Conservation (phyloP, 2,329 filamentous ascomycete species). For the Fusarium burgessii region DNA sequence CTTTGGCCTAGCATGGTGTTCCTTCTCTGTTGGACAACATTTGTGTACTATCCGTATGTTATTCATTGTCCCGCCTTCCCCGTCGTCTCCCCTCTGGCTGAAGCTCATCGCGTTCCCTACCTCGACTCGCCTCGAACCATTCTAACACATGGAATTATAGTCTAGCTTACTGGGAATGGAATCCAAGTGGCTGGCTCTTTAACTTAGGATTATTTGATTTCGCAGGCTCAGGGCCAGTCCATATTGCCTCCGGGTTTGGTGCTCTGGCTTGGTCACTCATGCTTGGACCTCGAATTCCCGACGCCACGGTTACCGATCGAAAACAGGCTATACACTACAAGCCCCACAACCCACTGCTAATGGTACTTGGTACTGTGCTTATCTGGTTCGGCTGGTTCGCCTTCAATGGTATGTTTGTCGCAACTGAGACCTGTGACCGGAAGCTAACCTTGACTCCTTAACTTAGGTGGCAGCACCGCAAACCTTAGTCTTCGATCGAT, state of each 20-base stretch:
- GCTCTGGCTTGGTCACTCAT: slow-evolving; percentile 73
- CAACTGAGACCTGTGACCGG: rapidly evolving
- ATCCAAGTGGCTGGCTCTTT: slow-evolving; percentile 73
- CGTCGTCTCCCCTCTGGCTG: too few species aligned
- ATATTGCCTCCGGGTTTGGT: slow-evolving; percentile 72
- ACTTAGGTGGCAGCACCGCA: slow-evolving; percentile 55
- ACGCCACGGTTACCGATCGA: slow-evolving; percentile 27
- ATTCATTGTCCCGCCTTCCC: rapidly evolving
- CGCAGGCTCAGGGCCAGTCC: slow-evolving; percentile 72
- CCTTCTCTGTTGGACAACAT: slow-evolving; percentile 71
- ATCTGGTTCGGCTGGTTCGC: slow-evolving; percentile 74
- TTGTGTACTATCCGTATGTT: slow-evolving; percentile 66
- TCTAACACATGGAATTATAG: neutral
- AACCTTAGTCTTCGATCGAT: slow-evolving; percentile 65
- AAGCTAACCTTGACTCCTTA: neutral
- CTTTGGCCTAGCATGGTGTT: slow-evolving; percentile 68
- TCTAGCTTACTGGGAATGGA: slow-evolving; percentile 76
- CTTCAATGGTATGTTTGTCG: slow-evolving; percentile 57
- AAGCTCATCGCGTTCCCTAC: neutral
- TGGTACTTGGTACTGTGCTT: slow-evolving; percentile 72
- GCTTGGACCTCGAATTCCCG: slow-evolving; percentile 65
- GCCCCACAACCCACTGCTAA: slow-evolving; percentile 72
- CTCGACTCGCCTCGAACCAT: neutral
- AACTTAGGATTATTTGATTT: slow-evolving; percentile 71
- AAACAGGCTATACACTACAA: slow-evolving; percentile 53